Evolutionary conservation across 139 green algal genomes (phyloP).

Genomic region (Chlamydomonas asymmetrica): DNA sequence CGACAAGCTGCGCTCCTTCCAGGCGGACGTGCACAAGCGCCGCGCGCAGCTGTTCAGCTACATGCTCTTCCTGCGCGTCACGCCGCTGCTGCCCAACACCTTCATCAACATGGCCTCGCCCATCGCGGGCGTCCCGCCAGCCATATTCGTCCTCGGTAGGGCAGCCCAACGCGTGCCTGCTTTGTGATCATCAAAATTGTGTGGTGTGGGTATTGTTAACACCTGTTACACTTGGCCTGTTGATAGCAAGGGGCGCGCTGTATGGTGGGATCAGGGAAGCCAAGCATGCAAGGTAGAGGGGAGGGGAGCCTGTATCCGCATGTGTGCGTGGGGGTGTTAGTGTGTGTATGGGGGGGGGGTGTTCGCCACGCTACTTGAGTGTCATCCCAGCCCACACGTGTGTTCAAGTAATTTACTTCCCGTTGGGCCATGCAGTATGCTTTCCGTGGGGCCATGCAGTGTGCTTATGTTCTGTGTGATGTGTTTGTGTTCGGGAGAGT

Average conservation of each 20-base stretch:
- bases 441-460: background rate
- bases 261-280: too few relatives aligned
- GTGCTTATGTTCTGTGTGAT: too few relatives aligned
- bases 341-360: background rate
- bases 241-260: too few relatives aligned
- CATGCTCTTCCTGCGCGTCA: conserved; percentile 79
- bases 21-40: conserved; percentile 53
- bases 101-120: conserved; percentile 81
- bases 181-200: too few relatives aligned
- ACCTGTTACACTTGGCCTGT: too few relatives aligned
- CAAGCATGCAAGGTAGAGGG: too few relatives aligned
- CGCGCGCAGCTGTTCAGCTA: conserved; percentile 67
- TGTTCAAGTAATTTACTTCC: too few relatives aligned
- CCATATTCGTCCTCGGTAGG: conserved; percentile 53
- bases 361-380: too few relatives aligned
- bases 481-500: background rate
- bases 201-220: too few relatives aligned
- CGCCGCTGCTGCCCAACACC: conserved; percentile 75
- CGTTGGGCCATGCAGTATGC: background rate
- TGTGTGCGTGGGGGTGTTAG: background rate
- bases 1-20: conserved; percentile 42
- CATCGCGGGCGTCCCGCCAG: conserved; percentile 70
- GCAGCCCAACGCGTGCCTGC: too few relatives aligned
- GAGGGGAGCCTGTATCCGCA: too few relatives aligned
- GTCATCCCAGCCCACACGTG: too few relatives aligned